Evolutionary conservation across 139 green algal genomes (phyloP).

Genomic region (Chlamydomonas sphaeroides): DNA sequence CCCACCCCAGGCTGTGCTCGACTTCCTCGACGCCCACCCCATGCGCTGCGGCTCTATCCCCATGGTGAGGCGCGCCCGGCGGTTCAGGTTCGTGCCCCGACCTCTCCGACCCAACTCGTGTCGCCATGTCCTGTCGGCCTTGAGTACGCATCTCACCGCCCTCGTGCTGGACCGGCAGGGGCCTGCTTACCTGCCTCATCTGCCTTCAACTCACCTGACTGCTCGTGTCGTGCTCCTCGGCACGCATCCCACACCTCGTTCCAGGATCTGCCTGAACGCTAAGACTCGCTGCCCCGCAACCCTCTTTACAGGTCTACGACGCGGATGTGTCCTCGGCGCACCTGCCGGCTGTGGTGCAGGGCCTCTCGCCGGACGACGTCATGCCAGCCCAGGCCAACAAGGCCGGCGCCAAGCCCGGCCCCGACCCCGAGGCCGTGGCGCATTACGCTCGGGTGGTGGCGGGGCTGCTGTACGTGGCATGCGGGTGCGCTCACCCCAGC

Average conservation of each 20-base stretch:
- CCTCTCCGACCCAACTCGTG: too few species aligned
- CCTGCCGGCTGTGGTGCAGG: constrained; percentile 36
- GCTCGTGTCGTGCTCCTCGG: too few species aligned
- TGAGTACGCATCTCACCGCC: too few species aligned
- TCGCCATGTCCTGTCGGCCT: too few species aligned
- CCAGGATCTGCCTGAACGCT: too few species aligned
- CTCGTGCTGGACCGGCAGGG: too few species aligned
- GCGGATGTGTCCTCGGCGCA: not conserved
- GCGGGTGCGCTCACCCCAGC: constrained; percentile 21
- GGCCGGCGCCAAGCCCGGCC: not conserved
- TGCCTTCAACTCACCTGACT: too few species aligned
- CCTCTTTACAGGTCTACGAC: constrained; percentile 35
- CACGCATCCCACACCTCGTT: too few species aligned
- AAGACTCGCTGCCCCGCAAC: too few species aligned
- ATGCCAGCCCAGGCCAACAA: too few species aligned
- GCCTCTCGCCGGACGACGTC: constrained; percentile 42
- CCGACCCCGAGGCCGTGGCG: constrained; percentile 1
- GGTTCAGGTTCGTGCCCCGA: too few species aligned
- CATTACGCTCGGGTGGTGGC: constrained; percentile 16
- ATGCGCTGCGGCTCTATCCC: not conserved
- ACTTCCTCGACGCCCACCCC: not conserved
- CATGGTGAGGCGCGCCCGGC: not conserved
- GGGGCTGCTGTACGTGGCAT: constrained; percentile 19
- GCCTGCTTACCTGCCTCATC: too few species aligned
- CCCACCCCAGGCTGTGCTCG: not conserved